These are phyloP conservation scores for Capronia americana DNA, from an alignment of 2,329 filamentous ascomycete species.

Conservation along the genomic window DNA sequence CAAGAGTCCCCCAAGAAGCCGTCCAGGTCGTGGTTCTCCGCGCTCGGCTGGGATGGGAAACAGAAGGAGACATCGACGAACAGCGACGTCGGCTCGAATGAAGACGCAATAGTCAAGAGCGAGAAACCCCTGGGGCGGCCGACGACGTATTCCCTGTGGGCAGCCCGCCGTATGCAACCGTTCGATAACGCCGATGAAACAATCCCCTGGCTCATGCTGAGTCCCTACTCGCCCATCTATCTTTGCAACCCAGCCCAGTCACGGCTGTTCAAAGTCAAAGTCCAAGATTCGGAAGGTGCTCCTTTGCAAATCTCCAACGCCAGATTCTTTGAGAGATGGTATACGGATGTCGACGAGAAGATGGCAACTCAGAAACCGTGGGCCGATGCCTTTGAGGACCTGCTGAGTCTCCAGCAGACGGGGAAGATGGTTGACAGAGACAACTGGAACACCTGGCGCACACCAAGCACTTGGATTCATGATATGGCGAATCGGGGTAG, in stretches of 20 bases:
- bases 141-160: constrained; percentile 27
- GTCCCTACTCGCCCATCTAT: constrained; percentile 61
- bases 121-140: constrained; percentile 16
- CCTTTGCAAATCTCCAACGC: constrained; percentile 33
- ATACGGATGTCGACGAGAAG: constrained; percentile 43
- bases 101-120: background rate
- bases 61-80: constrained; percentile 19
- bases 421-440: constrained; percentile 49
- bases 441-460: constrained; percentile 39
- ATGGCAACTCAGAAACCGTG: constrained; percentile 52
- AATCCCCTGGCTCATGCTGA: constrained; percentile 52
- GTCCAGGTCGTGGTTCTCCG: constrained; percentile 27
- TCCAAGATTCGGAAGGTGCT: constrained; percentile 31
- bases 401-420: constrained; percentile 58
- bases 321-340: constrained; percentile 33
- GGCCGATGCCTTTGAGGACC: constrained; percentile 66
- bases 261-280: constrained; percentile 31
- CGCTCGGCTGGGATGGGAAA: constrained; percentile 34
- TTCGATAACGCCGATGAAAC: constrained; percentile 47
- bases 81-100: background rate
- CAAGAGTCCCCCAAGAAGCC: constrained; percentile 8
- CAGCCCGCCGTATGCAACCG: constrained; percentile 38
- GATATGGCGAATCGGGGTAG: constrained; percentile 51
- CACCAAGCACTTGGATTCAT: constrained; percentile 49
- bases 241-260: constrained; percentile 35